phyloP scores from a whole-genome alignment of 345 rosid genomes.

The Turnera subulata region DNA sequence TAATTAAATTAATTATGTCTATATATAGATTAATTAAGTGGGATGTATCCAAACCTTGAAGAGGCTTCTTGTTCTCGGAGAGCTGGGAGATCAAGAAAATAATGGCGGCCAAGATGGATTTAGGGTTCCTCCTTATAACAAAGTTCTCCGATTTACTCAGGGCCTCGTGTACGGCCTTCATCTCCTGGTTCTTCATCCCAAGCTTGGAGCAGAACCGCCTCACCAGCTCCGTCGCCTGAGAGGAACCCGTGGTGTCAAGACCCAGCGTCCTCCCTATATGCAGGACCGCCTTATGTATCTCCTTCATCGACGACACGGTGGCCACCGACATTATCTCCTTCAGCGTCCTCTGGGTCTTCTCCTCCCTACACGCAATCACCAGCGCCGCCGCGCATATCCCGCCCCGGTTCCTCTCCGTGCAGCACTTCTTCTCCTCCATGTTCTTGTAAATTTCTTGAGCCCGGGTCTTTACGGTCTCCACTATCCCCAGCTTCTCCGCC shows the following conservation, averaged over 20 bases:
- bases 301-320: constrained; percentile 12
- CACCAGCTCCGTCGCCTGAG: constrained; percentile 5
- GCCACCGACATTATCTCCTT: constrained; percentile 8
- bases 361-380: constrained; percentile 18
- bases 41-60: constrained; percentile 13
- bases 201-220: constrained; percentile 21
- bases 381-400: constrained; percentile 12
- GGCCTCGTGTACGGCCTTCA: constrained; percentile 22
- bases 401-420: constrained; percentile 4
- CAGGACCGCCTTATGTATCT: constrained; percentile 1
- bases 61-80: constrained; percentile 9
- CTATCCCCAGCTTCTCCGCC: constrained; percentile 5
- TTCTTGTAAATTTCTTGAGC: constrained; percentile 22
- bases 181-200: constrained; percentile 6
- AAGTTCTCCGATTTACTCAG: constrained; percentile 8
- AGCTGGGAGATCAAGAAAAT: constrained; percentile 19
- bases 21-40: not conserved
- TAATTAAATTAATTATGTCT: not conserved
- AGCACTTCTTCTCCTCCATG: constrained; percentile 3
- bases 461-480: not conserved
- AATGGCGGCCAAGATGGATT: constrained; percentile 13
- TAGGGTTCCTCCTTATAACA: constrained; percentile 23
- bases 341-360: not conserved
- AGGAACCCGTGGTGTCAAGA: not conserved
- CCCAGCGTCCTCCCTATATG: constrained; percentile 4